A percentile compares a stretch with the other conserved stretches of the same genome.
phyloP scores from a whole-genome alignment of 257 asterid genomes.

The Przewalskia tangutica region DNA sequence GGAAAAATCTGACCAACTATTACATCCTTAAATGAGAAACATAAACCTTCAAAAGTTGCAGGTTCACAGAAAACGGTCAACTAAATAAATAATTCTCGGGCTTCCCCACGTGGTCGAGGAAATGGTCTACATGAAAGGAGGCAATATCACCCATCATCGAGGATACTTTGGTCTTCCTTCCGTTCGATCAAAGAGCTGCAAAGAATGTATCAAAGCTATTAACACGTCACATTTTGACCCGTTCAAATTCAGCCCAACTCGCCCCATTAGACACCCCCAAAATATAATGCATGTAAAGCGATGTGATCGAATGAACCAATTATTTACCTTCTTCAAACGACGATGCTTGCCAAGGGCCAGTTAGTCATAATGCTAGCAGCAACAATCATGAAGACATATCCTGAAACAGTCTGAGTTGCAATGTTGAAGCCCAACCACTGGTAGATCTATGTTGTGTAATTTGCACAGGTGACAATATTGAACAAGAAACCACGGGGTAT shows the following conservation, averaged over 20 bases:
- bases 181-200: conserved; percentile 91
- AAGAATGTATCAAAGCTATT: not conserved
- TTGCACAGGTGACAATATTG: conserved; percentile 90
- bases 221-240: too few species aligned
- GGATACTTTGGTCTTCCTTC: conserved; percentile 89
- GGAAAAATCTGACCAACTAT: not conserved
- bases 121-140: conserved; percentile 74
- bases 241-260: too few species aligned
- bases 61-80: not conserved
- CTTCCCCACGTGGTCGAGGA: not conserved
- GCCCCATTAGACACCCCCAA: too few species aligned
- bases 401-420: conserved; percentile 87
- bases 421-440: conserved; percentile 98
- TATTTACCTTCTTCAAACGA: conserved; percentile 69
- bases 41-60: not conserved
- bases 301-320: not conserved
- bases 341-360: conserved; percentile 95
- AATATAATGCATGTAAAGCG: too few species aligned
- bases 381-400: conserved; percentile 79
- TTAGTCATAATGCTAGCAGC: conserved; percentile 96
- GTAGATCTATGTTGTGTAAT: conserved; percentile 90
- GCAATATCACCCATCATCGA: conserved; percentile 89
- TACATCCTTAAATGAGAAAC: conserved; percentile 10
- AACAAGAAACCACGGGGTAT: conserved; percentile 90
- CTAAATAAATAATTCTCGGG: not conserved